Percentiles rank a stretch among this genome's conserved stretches.
Conservation (phyloP, 83 land plant species). For the Thuja plicata region DNA sequence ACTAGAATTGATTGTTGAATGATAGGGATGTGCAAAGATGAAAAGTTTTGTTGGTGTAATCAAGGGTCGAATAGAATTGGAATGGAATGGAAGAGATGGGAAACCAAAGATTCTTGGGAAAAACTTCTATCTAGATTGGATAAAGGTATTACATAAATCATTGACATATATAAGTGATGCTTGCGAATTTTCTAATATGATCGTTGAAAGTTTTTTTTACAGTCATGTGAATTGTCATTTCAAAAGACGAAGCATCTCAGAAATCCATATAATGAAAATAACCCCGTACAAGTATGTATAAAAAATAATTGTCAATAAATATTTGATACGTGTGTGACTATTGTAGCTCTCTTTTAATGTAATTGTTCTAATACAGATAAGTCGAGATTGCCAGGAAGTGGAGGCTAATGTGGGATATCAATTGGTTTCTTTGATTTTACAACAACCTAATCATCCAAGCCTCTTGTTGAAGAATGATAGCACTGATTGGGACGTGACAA, state of each 20-base stretch:
- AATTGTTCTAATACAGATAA: not conserved
- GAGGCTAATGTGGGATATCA: constrained; percentile 16
- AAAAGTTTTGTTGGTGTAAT: constrained; percentile 15
- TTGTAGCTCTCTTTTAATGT: not conserved
- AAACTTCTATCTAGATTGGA: constrained; percentile 21
- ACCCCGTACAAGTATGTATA: not conserved
- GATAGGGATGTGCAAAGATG: constrained; percentile 25
- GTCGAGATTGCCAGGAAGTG: constrained; percentile 15
- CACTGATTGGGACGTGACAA: not conserved
- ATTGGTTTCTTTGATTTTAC: constrained; percentile 4
- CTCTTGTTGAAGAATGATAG: not conserved
- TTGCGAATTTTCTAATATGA: not conserved
- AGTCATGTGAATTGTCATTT: not conserved
- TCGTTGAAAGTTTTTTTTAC: no score
- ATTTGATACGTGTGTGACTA: not conserved
- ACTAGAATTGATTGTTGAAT: not conserved
- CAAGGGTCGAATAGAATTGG: not conserved
- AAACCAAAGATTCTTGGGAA: not conserved
- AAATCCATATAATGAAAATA: not conserved
- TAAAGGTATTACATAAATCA: constrained; percentile 14
- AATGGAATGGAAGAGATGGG: constrained; percentile 10
- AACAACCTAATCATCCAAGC: constrained; percentile 3
- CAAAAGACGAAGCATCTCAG: not conserved
- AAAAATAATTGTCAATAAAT: no score
- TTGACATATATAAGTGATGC: not conserved